A percentile compares a stretch with the other conserved stretches of the same genome.
phyloP scores from a whole-genome alignment of 2,329 filamentous ascomycete species.

The Fusarium euwallaceae region DNA sequence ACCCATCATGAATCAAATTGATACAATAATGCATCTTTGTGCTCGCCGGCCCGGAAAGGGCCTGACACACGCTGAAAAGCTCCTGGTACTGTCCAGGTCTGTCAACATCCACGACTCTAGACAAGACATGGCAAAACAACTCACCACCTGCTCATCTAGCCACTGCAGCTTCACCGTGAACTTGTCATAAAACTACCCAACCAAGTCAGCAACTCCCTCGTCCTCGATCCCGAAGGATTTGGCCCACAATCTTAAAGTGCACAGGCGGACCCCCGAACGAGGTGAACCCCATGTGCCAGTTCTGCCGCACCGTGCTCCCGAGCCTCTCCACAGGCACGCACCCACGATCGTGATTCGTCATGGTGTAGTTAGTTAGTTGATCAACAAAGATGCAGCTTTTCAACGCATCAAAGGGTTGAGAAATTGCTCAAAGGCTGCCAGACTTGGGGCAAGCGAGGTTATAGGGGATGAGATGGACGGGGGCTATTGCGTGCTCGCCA shows the following conservation, averaged over 20 bases:
- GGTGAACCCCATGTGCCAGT: constrained; percentile 61
- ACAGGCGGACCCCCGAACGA: constrained; percentile 30
- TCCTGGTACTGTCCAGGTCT: constrained; percentile 71
- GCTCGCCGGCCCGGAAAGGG: constrained; percentile 74
- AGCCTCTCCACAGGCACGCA: constrained; percentile 20
- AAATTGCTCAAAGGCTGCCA: neutral
- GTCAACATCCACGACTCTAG: neutral
- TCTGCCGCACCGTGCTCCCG: constrained; percentile 34
- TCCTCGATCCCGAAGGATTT: neutral
- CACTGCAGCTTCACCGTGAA: constrained; percentile 73
- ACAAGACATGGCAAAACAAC: rapidly evolving
- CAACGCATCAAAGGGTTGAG: neutral
- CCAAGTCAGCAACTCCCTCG: neutral
- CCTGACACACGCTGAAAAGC: constrained; percentile 77
- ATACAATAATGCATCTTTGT: constrained; percentile 81
- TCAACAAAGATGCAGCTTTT: neutral
- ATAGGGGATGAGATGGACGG: neutral
- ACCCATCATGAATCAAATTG: constrained; percentile 72
- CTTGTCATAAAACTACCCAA: constrained; percentile 45
- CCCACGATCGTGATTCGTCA: constrained; percentile 4
- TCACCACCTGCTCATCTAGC: constrained; percentile 77
- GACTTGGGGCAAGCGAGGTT: neutral
- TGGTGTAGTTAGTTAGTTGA: neutral
- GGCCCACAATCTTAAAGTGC: constrained; percentile 30
- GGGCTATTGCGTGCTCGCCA: constrained; percentile 8